phyloP scores from a whole-genome alignment of 495 filamentous ascomycete species.

The Aspergillus funiculosus region DNA sequence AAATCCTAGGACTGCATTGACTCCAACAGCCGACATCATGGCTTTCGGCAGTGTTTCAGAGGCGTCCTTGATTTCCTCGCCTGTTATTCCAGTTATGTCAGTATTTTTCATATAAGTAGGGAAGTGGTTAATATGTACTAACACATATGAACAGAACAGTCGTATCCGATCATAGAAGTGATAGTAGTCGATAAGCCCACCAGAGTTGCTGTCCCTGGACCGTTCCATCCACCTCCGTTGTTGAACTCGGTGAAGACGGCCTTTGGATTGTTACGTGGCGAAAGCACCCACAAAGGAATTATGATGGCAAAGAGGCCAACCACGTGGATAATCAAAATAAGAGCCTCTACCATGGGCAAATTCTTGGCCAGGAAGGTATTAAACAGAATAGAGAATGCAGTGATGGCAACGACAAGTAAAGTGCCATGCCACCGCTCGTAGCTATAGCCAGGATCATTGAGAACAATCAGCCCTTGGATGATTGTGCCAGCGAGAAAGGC shows the following conservation, averaged over 20 bases:
- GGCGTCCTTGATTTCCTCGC: conserved; percentile 55
- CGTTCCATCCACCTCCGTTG: conserved; percentile 53
- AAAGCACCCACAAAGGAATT: conserved; percentile 52
- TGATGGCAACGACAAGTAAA: conserved; percentile 49
- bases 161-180: conserved; percentile 49
- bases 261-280: conserved; percentile 38
- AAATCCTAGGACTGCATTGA: conserved; percentile 49
- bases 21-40: conserved; percentile 43
- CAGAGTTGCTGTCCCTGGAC: conserved; percentile 46
- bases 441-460: conserved; percentile 42
- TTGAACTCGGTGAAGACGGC: conserved; percentile 50
- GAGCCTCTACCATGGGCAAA: conserved; percentile 51
- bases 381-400: conserved; percentile 46
- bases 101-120: conserved; percentile 12
- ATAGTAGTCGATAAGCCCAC: conserved; percentile 51
- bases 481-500: conserved; percentile 52
- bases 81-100: conserved; percentile 17
- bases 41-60: conserved; percentile 50
- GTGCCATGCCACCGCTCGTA: conserved; percentile 56
- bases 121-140: conserved; percentile 6
- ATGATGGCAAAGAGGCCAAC: conserved; percentile 57
- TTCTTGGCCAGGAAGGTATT: conserved; percentile 50
- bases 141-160: conserved; percentile 55
- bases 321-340: conserved; percentile 57
- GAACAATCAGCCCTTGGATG: conserved; percentile 54